phyloP scores from a whole-genome alignment of 495 filamentous ascomycete genomes.

The Aspergillus leporis region DNA sequence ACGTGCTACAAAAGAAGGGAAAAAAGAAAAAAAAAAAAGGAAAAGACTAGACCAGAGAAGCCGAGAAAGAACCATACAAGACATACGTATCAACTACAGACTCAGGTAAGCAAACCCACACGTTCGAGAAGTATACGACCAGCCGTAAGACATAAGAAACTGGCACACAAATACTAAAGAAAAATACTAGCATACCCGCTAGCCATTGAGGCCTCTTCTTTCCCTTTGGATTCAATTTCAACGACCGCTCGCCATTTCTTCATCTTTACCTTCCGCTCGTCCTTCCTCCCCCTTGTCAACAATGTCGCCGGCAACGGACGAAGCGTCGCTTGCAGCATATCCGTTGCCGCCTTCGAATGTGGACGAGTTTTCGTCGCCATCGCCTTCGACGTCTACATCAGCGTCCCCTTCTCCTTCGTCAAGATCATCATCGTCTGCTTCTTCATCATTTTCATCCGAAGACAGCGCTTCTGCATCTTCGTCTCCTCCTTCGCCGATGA shows the following conservation, averaged over 20 bases:
- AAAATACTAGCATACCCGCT: not conserved
- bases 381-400: slow-evolving; percentile 23
- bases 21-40: slow-evolving; percentile 7
- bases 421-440: slow-evolving; percentile 37
- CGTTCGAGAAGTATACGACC: too few relatives aligned
- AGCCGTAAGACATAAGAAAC: slow-evolving; percentile 11
- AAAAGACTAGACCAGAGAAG: not conserved
- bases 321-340: slow-evolving; percentile 41
- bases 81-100: not conserved
- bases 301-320: slow-evolving; percentile 27
- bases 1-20: not conserved
- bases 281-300: slow-evolving; percentile 23
- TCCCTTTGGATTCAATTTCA: not conserved
- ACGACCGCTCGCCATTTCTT: slow-evolving; percentile 38
- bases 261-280: slow-evolving; percentile 29
- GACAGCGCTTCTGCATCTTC: slow-evolving; percentile 25
- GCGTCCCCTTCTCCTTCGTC: slow-evolving; percentile 29
- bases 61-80: not conserved
- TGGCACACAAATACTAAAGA: not conserved
- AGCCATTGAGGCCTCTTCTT: too few relatives aligned
- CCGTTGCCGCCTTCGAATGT: slow-evolving; percentile 43
- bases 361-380: slow-evolving; percentile 45
- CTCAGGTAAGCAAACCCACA: too few relatives aligned
- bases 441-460: slow-evolving; percentile 37
- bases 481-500: slow-evolving; percentile 31